Percentiles rank a stretch among this genome's conserved stretches.
These are phyloP conservation scores for Clohesyomyces aquaticus DNA, from an alignment of 495 filamentous ascomycete species.

Conservation along the genomic window DNA sequence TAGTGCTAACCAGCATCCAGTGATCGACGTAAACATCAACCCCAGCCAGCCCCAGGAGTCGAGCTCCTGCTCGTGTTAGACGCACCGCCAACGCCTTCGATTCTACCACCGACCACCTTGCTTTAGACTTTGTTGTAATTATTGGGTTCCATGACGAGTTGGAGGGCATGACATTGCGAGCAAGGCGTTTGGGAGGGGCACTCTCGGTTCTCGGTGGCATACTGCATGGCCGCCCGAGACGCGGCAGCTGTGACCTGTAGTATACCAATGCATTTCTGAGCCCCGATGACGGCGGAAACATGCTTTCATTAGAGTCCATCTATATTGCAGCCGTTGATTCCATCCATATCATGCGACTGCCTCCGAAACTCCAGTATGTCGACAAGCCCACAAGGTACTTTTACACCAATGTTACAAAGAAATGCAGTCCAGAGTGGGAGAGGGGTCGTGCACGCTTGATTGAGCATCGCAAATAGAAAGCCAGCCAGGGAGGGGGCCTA, in stretches of 20 bases:
- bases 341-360: background rate
- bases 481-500: background rate
- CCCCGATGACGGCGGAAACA: background rate
- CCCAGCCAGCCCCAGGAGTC: slow-evolving; percentile 68
- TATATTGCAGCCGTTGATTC: slow-evolving; percentile 6
- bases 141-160: slow-evolving; percentile 22
- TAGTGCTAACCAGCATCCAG: slow-evolving; percentile 48
- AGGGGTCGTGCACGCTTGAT: no score
- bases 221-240: slow-evolving; percentile 21
- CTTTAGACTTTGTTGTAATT: slow-evolving; percentile 39
- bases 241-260: slow-evolving; percentile 36
- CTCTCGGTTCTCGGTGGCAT: slow-evolving; percentile 4
- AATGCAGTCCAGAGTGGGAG: background rate
- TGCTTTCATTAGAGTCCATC: slow-evolving; percentile 14
- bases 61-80: slow-evolving; percentile 79
- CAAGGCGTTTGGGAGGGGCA: slow-evolving; percentile 34
- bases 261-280: slow-evolving; percentile 36
- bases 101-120: slow-evolving; percentile 5
- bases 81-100: background rate
- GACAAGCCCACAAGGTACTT: slow-evolving; percentile 12
- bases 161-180: slow-evolving; percentile 32
- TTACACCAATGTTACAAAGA: slow-evolving; percentile 33
- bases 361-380: slow-evolving; percentile 24
- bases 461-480: no score
- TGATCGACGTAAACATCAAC: slow-evolving; percentile 95